These are phyloP conservation scores for Podospora sp. DNA, from an alignment of 495 filamentous ascomycete species.

Conservation along the genomic window DNA sequence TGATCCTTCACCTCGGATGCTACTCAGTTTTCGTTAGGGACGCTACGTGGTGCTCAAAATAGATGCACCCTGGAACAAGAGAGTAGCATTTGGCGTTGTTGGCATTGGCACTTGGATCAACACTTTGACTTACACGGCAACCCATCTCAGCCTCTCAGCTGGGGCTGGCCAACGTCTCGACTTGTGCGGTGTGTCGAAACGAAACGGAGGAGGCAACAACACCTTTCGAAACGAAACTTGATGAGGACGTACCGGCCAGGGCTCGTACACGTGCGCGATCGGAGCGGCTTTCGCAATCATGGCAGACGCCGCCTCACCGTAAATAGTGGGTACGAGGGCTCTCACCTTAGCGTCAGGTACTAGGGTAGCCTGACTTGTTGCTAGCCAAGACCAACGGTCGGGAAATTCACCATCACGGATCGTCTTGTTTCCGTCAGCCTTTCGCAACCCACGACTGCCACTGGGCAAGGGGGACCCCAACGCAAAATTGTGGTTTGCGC, in stretches of 20 bases:
- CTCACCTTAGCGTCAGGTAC: constrained; percentile 4
- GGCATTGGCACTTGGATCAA: background rate
- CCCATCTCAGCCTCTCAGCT: background rate
- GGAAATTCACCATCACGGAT: constrained; percentile 9
- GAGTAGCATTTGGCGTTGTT: background rate
- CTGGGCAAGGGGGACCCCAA: constrained; percentile 16
- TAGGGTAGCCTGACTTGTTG: background rate
- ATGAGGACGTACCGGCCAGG: background rate
- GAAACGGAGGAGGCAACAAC: background rate
- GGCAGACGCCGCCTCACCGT: background rate
- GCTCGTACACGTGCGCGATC: background rate
- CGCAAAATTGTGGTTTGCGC: constrained; percentile 24
- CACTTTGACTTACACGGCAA: background rate
- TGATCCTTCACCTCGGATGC: background rate
- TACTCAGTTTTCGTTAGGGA: background rate
- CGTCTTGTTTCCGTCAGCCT: constrained; percentile 9
- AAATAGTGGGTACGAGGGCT: background rate
- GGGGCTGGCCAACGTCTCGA: background rate
- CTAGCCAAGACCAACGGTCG: constrained; percentile 14
- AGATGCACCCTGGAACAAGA: background rate
- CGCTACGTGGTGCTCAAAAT: background rate
- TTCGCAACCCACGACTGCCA: constrained; percentile 4
- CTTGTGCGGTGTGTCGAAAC: background rate
- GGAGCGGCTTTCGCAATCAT: background rate
- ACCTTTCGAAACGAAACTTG: background rate